These are phyloP conservation scores for Opeltia flavorubescens DNA, from an alignment of 495 filamentous ascomycete species.

Conservation along the genomic window DNA sequence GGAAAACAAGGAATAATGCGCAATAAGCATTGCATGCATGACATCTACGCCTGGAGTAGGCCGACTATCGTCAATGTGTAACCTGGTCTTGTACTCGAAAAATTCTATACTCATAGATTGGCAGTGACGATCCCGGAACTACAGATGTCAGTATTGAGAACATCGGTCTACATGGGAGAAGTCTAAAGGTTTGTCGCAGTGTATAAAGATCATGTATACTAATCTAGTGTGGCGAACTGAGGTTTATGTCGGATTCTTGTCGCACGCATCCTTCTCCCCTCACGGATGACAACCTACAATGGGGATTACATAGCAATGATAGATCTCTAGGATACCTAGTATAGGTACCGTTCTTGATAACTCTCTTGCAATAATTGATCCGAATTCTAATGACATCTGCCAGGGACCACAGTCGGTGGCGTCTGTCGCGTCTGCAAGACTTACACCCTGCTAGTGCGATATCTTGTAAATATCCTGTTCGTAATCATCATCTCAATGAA, in stretches of 20 bases:
- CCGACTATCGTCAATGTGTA: neutral
- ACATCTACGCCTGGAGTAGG: neutral
- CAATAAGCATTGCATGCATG: neutral
- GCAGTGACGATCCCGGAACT: neutral
- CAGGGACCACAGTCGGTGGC: neutral
- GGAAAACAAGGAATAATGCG: neutral
- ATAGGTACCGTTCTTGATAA: neutral
- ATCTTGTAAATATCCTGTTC: neutral
- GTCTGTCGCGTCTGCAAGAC: neutral
- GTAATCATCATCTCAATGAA: too few relatives aligned
- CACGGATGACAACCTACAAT: neutral
- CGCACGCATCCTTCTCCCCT: neutral
- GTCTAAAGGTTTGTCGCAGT: too few relatives aligned
- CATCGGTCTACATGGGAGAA: neutral
- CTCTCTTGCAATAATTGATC: neutral
- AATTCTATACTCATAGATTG: neutral
- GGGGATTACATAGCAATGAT: neutral
- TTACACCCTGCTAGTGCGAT: neutral
- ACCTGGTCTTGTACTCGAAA: neutral
- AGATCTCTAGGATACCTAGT: neutral
- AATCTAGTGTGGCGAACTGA: too few relatives aligned
- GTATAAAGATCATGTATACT: too few relatives aligned
- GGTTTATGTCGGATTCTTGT: neutral
- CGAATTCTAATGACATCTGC: neutral
- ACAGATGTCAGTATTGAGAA: neutral